Evolutionary conservation across 2,329 filamentous ascomycete genomes (phyloP), one percentile per base, ranked within the genome.

Genomic region (Bipolaris bicolor): DNA sequence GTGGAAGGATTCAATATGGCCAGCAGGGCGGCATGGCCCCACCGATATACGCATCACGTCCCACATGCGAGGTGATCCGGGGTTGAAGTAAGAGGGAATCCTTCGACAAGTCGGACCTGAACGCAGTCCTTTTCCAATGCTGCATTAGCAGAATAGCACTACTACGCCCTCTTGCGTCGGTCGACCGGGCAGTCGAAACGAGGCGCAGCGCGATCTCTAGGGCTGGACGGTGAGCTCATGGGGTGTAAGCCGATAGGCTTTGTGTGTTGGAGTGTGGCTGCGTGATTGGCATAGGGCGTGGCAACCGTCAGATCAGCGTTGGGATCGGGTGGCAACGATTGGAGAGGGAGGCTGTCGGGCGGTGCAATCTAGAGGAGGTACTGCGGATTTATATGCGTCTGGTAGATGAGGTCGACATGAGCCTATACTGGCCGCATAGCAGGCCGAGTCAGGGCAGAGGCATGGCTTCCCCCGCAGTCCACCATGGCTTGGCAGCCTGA

Each of bases 321-420:
- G 50, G 39, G 52, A 55, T 57, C 53, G 29, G 39, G 45, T 57
- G 34, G 26, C 45, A 37, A 48, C 43, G 41, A 20, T 22, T 43
- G 44, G 52, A 48, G 49, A 33, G 36, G 49, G 24, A 46, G 41
- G 52, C 43, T 60, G 61, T 61, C 62, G 66, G 52, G 52, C 62
- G 57, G 43, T 33, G 59, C 66, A 71, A 70, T 70, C 59, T 70
- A 58, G 54, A 49, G 49, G 64, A 54, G 49, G 61, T 53, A 62
- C 47, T 62, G 63, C 65, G 69, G 65, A 52, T 62, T 59, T 63
- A 61, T 64, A 68, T 66, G 52, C 55, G 55, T 58, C 55, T 49
- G 49, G 61, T 68, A 72, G 67, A 71, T 73, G 67, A 71, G 65
- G 59, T 49, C 59, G 59, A 65, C 67, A 66, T 68, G 53, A 58